These are phyloP conservation scores for Neurospora africana DNA, from an alignment of 495 filamentous ascomycete genomes.

Conservation along the genomic window DNA sequence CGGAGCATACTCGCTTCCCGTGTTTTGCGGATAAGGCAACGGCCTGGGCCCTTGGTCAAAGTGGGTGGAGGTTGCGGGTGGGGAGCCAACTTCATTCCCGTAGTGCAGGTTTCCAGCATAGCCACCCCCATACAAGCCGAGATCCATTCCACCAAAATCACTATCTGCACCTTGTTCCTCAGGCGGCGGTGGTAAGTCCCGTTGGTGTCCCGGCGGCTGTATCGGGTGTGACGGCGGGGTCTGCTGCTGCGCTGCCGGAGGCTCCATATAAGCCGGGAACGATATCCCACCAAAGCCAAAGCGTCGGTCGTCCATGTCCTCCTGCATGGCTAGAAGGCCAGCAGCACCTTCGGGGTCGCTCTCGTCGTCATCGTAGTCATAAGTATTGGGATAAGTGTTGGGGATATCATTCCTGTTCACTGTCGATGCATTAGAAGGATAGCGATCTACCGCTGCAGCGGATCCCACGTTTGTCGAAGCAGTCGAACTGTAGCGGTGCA, in stretches of 20 bases:
- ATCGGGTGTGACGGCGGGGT: not conserved
- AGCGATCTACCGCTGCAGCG: constrained; percentile 24
- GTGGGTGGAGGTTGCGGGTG: constrained; percentile 18
- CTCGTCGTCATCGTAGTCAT: constrained; percentile 44
- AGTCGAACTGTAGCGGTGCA: constrained; percentile 40
- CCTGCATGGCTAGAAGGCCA: constrained; percentile 70
- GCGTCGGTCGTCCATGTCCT: constrained; percentile 73
- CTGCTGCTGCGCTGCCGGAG: not conserved
- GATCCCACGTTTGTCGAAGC: constrained; percentile 31
- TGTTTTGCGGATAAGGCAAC: constrained; percentile 27
- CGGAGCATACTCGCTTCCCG: constrained; percentile 26
- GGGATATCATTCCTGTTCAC: constrained; percentile 28
- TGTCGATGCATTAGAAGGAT: constrained; percentile 40
- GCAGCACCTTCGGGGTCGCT: constrained; percentile 88
- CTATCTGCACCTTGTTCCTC: constrained; percentile 53
- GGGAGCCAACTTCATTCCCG: constrained; percentile 46
- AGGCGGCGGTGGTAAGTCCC: constrained; percentile 19
- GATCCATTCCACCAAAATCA: constrained; percentile 62
- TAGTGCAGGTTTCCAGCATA: constrained; percentile 65
- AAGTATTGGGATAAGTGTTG: constrained; percentile 20
- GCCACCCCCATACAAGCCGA: constrained; percentile 62
- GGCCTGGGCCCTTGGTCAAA: constrained; percentile 21
- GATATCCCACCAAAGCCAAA: constrained; percentile 36
- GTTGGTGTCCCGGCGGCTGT: constrained; percentile 1
- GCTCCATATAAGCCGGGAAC: constrained; percentile 17